Percentiles rank a stretch among this genome's conserved stretches.
These are phyloP conservation scores for Arabidopsis lyrata DNA, from an alignment of 441 rosid species.

Conservation along the genomic window DNA sequence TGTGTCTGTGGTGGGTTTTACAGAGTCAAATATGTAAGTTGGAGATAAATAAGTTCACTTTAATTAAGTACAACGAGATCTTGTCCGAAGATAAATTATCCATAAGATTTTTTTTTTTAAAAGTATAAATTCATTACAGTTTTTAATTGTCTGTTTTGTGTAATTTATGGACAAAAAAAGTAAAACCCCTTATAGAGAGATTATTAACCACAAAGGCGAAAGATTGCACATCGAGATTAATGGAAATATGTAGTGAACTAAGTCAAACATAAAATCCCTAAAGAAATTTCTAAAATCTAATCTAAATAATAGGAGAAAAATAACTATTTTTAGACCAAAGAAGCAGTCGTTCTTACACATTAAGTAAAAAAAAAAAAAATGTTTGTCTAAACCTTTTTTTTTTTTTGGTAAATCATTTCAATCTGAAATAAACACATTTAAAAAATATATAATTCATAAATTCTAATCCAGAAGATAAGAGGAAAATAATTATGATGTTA, in stretches of 20 bases:
- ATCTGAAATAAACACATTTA: not conserved
- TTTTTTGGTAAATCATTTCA: not conserved
- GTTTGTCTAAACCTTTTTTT: not conserved
- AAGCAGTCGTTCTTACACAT: slow-evolving; percentile 1
- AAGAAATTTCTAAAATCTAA: not conserved
- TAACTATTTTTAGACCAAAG: slow-evolving; percentile 17
- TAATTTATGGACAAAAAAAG: slow-evolving; percentile 3
- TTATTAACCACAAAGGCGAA: not conserved
- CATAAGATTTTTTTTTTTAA: not conserved
- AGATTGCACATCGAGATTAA: slow-evolving; percentile 10
- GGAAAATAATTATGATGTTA: not conserved
- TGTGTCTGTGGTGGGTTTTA: slow-evolving; percentile 44
- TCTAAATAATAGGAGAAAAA: slow-evolving; percentile 7
- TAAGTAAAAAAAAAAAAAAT: not conserved
- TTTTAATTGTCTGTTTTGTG: not conserved
- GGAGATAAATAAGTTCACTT: slow-evolving; percentile 34
- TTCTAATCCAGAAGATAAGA: slow-evolving; percentile 13
- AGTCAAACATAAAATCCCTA: not conserved
- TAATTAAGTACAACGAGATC: slow-evolving; percentile 35
- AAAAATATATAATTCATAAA: not conserved
- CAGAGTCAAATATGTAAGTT: slow-evolving; percentile 44
- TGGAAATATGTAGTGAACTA: slow-evolving; percentile 2
- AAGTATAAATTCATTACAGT: not conserved
- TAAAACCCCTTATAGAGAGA: not conserved
- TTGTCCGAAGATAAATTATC: slow-evolving; percentile 18